These are phyloP conservation scores for Chernovozyma aurita DNA, from an alignment of 1,139 yeast species.

Conservation along the genomic window DNA sequence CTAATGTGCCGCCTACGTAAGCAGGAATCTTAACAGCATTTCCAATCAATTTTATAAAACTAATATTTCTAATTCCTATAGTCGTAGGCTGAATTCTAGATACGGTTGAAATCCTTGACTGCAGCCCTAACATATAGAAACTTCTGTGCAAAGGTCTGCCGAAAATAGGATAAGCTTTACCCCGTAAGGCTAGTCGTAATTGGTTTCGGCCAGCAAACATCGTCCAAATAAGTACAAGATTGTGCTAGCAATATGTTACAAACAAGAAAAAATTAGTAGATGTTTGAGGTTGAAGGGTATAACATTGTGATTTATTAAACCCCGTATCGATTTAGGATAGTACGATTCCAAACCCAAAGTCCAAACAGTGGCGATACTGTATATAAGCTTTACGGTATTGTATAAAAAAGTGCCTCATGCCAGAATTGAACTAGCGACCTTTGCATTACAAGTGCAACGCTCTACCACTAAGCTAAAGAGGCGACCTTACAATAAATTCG, in stretches of 20 bases:
- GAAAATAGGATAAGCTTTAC: background rate
- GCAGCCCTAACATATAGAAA: background rate
- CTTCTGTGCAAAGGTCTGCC: background rate
- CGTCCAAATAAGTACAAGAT: too few relatives aligned
- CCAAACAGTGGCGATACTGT: background rate
- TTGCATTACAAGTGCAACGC: slow-evolving; percentile 96
- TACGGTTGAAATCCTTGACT: background rate
- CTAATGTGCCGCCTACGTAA: slow-evolving; percentile 83
- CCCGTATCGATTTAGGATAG: too few relatives aligned
- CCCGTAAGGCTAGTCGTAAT: background rate
- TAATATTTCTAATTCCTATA: slow-evolving; percentile 23
- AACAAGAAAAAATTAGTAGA: too few relatives aligned
- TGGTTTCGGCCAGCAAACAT: too few relatives aligned
- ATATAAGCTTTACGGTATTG: background rate
- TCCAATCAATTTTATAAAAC: slow-evolving; percentile 46
- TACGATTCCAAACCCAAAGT: too few relatives aligned
- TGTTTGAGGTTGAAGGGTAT: too few relatives aligned
- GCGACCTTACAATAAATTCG: slow-evolving; percentile 24
- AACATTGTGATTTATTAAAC: too few relatives aligned
- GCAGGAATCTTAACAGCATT: slow-evolving; percentile 60
- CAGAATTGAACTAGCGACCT: slow-evolving; percentile 95
- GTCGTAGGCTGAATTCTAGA: background rate
- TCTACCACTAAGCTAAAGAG: slow-evolving; percentile 92
- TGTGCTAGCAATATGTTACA: too few relatives aligned
- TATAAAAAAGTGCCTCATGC: slow-evolving; percentile 22